A percentile compares a stretch with the other conserved stretches of the same genome.
Evolutionary conservation across 208 protist genomes (phyloP).

Genomic region (Trypanosoma platydactyli): DNA sequence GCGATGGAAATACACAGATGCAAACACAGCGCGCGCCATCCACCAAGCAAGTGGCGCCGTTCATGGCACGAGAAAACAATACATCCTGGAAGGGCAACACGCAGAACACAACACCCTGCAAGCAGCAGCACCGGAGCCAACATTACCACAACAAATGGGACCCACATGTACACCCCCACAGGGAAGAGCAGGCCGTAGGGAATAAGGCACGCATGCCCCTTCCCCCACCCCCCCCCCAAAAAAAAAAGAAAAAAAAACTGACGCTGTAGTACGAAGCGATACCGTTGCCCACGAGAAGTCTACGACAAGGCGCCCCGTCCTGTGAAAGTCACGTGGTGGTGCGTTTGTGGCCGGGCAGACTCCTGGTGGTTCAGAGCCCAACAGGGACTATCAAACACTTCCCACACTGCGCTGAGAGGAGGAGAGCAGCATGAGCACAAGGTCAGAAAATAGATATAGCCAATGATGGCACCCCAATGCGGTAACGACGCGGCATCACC

Average conservation of each 20-base stretch:
- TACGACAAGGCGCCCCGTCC: conserved; percentile 8
- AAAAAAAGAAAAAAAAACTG: conserved; percentile 9
- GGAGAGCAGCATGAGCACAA: conserved; percentile 18
- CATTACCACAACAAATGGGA: conserved; percentile 15
- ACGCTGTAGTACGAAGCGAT: conserved; percentile 18
- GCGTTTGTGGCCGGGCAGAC: conserved; percentile 15
- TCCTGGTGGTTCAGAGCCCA: neutral
- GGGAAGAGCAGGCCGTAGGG: conserved; percentile 19
- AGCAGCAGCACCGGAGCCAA: neutral
- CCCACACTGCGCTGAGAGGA: conserved; percentile 2
- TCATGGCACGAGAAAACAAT: neutral
- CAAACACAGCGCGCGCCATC: neutral
- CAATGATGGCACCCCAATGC: conserved; percentile 11
- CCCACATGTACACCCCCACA: conserved; percentile 8
- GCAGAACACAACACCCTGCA: neutral
- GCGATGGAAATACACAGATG: conserved; percentile 13
- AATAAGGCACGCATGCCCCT: too few species aligned
- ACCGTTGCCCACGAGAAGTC: conserved; percentile 19
- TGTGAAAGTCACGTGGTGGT: conserved; percentile 10
- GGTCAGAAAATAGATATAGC: conserved; percentile 16
- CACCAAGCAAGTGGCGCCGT: conserved; percentile 8
- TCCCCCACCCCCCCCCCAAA: too few species aligned
- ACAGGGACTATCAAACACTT: too few species aligned
- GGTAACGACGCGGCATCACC: conserved; percentile 17
- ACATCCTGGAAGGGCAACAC: neutral